These are phyloP conservation scores for Lagenidium giganteum DNA, from an alignment of 352 stramenopile genomes.

Conservation along the genomic window DNA sequence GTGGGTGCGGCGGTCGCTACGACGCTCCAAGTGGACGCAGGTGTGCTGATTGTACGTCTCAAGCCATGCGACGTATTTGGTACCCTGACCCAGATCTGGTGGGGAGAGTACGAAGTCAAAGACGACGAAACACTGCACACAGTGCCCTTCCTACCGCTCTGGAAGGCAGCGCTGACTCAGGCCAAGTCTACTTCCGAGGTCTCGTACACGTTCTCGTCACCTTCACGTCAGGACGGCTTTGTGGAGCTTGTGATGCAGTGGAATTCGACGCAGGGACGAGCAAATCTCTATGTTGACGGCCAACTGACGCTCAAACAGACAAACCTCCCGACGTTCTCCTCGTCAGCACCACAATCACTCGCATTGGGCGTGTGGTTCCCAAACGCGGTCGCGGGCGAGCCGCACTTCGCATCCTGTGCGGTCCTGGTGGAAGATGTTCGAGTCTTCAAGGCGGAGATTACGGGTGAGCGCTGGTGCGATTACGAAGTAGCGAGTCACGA, in stretches of 20 bases:
- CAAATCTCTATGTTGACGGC: slow-evolving; percentile 62
- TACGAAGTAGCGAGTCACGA: slow-evolving; percentile 23
- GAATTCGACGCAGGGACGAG: slow-evolving; percentile 40
- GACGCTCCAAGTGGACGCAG: slow-evolving; percentile 30
- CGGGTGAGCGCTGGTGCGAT: slow-evolving; percentile 60
- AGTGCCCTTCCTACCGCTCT: slow-evolving; percentile 49
- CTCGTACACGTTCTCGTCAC: slow-evolving; percentile 23
- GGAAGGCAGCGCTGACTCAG: slow-evolving; percentile 55
- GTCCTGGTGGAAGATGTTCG: slow-evolving; percentile 44
- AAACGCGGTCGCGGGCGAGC: slow-evolving; percentile 52
- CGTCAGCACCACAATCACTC: slow-evolving; percentile 17
- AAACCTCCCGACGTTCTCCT: neutral
- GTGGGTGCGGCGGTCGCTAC: slow-evolving; percentile 56
- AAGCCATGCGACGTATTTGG: slow-evolving; percentile 49
- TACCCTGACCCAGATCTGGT: slow-evolving; percentile 60
- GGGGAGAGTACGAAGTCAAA: slow-evolving; percentile 31
- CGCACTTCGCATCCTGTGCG: slow-evolving; percentile 42
- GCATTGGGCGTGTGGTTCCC: slow-evolving; percentile 68
- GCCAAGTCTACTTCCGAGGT: slow-evolving; percentile 30
- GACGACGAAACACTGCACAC: slow-evolving; percentile 14
- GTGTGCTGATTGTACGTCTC: slow-evolving; percentile 41
- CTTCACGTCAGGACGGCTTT: slow-evolving; percentile 12
- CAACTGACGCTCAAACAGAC: slow-evolving; percentile 39
- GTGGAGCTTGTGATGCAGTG: slow-evolving; percentile 61
- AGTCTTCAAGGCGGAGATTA: slow-evolving; percentile 51